Percentiles rank a stretch among this genome's conserved stretches.
phyloP scores from a whole-genome alignment of 805 yeast species.

The Myxozyma sirexii region DNA sequence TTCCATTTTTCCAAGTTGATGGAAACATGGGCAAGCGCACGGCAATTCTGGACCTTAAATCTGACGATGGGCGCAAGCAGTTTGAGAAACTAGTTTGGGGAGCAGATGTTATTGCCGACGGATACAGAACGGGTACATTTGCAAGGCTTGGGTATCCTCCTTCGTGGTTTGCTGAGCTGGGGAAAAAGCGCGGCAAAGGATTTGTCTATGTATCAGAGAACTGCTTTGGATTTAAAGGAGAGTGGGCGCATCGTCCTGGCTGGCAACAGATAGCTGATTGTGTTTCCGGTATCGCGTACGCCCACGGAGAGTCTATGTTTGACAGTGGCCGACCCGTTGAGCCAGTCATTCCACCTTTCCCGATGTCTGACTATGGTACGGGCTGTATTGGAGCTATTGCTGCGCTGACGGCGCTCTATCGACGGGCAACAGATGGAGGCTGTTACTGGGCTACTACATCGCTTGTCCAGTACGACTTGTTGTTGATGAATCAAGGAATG shows the following conservation, averaged over 20 bases:
- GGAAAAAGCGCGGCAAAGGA: conserved; percentile 42
- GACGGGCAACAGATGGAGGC: conserved; percentile 42
- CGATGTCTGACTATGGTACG: conserved; percentile 46
- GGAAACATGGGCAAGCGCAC: conserved; percentile 46
- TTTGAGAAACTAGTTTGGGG: conserved; percentile 42
- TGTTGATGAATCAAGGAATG: conserved; percentile 40
- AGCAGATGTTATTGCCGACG: conserved; percentile 45
- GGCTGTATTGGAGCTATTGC: conserved; percentile 45
- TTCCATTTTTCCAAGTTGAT: conserved; percentile 45
- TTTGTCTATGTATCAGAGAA: conserved; percentile 44
- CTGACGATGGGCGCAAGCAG: conserved; percentile 37
- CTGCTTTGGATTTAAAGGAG: conserved; percentile 44
- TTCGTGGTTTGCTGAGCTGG: conserved; percentile 38
- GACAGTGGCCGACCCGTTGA: conserved; percentile 32
- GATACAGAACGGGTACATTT: conserved; percentile 43
- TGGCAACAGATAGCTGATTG: conserved; percentile 48
- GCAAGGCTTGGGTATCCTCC: conserved; percentile 43
- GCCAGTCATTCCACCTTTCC: conserved; percentile 46
- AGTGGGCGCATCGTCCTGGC: conserved; percentile 43
- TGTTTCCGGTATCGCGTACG: conserved; percentile 44
- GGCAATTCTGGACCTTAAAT: conserved; percentile 41
- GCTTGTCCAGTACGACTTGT: conserved; percentile 43
- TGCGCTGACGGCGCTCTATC: conserved; percentile 40
- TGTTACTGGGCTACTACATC: conserved; percentile 43
- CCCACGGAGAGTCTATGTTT: conserved; percentile 41